Percentiles rank a stretch among this genome's conserved stretches.
phyloP scores from a whole-genome alignment of 2,329 filamentous ascomycete species.

The Phyllosticta citriasiana region DNA sequence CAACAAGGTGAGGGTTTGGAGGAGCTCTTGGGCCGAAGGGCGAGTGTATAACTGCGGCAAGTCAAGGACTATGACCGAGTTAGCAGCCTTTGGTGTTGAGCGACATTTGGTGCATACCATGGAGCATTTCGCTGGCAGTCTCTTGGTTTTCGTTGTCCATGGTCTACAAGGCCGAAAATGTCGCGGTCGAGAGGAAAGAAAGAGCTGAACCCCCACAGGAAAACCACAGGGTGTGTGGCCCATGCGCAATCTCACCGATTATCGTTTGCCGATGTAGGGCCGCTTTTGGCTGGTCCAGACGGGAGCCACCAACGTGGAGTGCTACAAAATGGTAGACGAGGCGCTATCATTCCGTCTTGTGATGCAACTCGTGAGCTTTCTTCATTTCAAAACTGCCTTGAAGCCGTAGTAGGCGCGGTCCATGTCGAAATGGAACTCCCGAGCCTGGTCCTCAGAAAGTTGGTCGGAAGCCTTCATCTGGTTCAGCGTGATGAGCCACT shows the following conservation, averaged over 20 bases:
- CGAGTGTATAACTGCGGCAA: conserved; percentile 76
- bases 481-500: conserved; percentile 95
- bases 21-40: conserved; percentile 55
- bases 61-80: conserved; percentile 49
- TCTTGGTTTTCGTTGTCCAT: conserved; percentile 6
- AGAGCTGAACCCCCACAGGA: conserved; percentile 1
- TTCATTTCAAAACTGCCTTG: conserved; percentile 56
- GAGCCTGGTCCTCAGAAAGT: conserved; percentile 72
- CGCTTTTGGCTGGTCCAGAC: not conserved
- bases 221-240: conserved; percentile 5
- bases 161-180: not conserved
- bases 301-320: not conserved
- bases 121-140: not conserved
- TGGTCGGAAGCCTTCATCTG: conserved; percentile 97
- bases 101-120: conserved; percentile 3
- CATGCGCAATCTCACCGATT: conserved; percentile 7
- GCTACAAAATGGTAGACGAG: not conserved
- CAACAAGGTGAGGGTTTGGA: conserved; percentile 56
- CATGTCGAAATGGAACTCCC: conserved; percentile 87
- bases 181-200: not conserved
- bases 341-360: not conserved
- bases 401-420: conserved; percentile 92
- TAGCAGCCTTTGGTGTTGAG: not conserved
- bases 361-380: not conserved
- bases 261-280: not conserved